Conservation (phyloP, 768 basidiomycete genomes). For the Kwoniella dejecticola region DNA sequence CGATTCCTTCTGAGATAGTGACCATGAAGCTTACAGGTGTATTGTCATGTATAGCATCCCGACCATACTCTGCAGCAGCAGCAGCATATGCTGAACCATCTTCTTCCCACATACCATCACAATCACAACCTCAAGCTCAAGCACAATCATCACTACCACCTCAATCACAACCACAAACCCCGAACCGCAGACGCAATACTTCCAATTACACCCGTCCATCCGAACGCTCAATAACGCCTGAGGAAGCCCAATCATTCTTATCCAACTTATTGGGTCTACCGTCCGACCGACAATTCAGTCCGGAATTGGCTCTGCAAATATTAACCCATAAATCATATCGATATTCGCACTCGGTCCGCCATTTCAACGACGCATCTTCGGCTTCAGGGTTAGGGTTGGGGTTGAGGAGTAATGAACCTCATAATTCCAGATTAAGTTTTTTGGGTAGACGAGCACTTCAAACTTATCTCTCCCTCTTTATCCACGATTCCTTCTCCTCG, state of each 20-base stretch:
- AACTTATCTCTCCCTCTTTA: constrained; percentile 47
- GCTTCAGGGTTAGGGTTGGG: too few relatives aligned
- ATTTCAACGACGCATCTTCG: neutral
- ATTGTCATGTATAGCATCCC: too few relatives aligned
- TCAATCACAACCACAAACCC: neutral
- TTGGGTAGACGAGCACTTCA: constrained; percentile 48
- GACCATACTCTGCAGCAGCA: too few relatives aligned
- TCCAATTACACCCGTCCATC: neutral
- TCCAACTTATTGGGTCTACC: constrained; percentile 45
- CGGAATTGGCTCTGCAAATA: constrained; percentile 48
- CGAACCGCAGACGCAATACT: neutral
- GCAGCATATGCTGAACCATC: too few relatives aligned
- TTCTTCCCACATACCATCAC: too few relatives aligned
- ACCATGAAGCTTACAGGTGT: too few relatives aligned
- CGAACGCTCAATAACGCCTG: constrained; percentile 5
- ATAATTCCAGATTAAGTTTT: constrained; percentile 50
- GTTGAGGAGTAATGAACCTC: constrained; percentile 24
- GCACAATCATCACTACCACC: too few relatives aligned
- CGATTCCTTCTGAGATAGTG: too few relatives aligned
- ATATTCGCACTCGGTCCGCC: constrained; percentile 44
- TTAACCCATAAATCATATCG: constrained; percentile 55
- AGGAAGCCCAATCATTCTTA: constrained; percentile 40
- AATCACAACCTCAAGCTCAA: too few relatives aligned
- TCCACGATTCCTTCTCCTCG: constrained; percentile 42
- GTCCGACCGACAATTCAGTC: constrained; percentile 40